Percentiles rank a stretch among this genome's conserved stretches.
phyloP scores from a whole-genome alignment of 202 grass and related monocot species.

The Cymbopogon flexuosus region DNA sequence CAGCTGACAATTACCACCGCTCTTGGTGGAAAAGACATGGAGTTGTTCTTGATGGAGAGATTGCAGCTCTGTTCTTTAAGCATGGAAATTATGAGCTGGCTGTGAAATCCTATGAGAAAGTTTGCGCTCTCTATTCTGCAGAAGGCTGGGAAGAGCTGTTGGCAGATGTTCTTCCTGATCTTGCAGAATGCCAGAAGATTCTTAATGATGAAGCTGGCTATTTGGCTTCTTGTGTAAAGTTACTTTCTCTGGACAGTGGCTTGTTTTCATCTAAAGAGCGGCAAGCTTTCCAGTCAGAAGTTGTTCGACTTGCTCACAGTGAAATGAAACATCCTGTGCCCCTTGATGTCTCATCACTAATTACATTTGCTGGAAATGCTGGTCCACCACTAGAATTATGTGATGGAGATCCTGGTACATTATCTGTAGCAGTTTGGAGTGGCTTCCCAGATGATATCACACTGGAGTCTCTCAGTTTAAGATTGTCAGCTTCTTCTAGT shows the following conservation, averaged over 20 bases:
- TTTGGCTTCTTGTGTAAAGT: conserved; percentile 82
- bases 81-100: conserved; percentile 78
- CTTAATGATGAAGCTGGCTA: conserved; percentile 89
- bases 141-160: conserved; percentile 95
- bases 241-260: conserved; percentile 73
- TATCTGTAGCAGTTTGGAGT: conserved; percentile 81
- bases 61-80: conserved; percentile 86
- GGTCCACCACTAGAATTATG: conserved; percentile 80
- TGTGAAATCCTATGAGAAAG: conserved; percentile 98
- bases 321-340: conserved; percentile 92
- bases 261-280: conserved; percentile 88
- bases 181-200: conserved; percentile 97
- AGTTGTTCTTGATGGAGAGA: conserved; percentile 97
- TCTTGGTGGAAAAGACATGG: conserved; percentile 99
- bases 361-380: conserved; percentile 80
- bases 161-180: conserved; percentile 88
- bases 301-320: conserved; percentile 86
- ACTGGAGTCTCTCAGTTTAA: conserved; percentile 81
- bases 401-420: conserved; percentile 89
- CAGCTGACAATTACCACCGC: conserved; percentile 90
- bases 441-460: conserved; percentile 90
- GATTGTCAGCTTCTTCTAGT: conserved; percentile 66
- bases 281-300: conserved; percentile 88
- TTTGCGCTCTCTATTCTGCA: conserved; percentile 88
- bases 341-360: conserved; percentile 87